Base-by-base conservation (phyloP, 2,329 filamentous ascomycete species). In the Hypoxylon sp. region DNA sequence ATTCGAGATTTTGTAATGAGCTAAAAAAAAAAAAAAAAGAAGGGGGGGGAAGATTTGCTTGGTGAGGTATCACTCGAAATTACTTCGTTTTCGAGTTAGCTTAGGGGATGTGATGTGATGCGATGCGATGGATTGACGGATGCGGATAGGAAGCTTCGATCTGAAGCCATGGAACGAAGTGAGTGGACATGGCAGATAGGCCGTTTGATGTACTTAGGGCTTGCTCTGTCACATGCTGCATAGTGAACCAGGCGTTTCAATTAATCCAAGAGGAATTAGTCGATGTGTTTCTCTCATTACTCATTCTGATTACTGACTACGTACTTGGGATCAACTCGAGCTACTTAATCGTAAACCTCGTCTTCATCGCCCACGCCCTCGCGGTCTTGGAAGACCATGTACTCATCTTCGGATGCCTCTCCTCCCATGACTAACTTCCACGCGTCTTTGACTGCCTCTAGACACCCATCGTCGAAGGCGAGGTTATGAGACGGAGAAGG, bases 361-460 rank as follows among this genome's bases (percentile, higher is more conserved):
- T 88, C 86, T 61, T 76, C 89, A 33, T 87, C 87, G 66, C 81
- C 83, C 29, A 82, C 82, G 13, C 84, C 86, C 76, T 94, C 90
- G 24, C 93, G 86, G 66, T 96, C 92, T 53, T 91, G 87, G 78
- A 97, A 97, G 19, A 86, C 83, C 87, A 98, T 90, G 74, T 96
- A 98, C 48, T 86, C 80, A 17, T 82, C 81, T 17, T 83, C 82
- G 17, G 82, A 82, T 1, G 78, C 81, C 3, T 85, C 84, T 1
- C 82, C 80, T 9, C 85, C 87, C 71, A 87, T 82, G 3, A 94
- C 84, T 53, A 83, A 81, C 67, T 86, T 83, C 94, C 94, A 98
- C 5, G 90, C 88, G 9, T 86, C 79, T 66, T 87, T 87, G 1
- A 97, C 92, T 26, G 87, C 80, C 5, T 89, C 86, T 9, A 98